Conservation (phyloP, 2,329 filamentous ascomycete species). For the Diaporthe ilicicola region DNA sequence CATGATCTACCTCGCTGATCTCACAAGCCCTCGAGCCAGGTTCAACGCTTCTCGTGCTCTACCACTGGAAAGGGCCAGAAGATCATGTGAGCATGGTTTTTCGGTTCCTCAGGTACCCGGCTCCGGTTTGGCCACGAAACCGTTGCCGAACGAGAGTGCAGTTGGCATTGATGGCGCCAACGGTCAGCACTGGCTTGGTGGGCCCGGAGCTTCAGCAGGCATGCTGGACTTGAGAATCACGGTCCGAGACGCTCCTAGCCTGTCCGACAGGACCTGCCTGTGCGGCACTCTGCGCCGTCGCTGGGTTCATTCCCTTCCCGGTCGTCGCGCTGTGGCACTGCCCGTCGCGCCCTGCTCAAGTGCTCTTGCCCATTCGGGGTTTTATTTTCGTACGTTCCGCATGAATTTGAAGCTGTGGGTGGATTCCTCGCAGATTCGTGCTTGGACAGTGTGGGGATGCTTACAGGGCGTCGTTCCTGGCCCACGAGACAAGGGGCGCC, state of each 20-base stretch:
- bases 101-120: conserved; percentile 17
- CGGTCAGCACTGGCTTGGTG: conserved; percentile 9
- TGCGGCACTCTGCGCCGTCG: background rate
- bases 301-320: background rate
- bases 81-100: background rate
- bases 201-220: background rate
- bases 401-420: conserved; percentile 15
- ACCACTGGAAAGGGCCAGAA: background rate
- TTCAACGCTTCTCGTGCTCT: background rate
- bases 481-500: conserved; percentile 10
- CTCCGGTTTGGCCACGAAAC: conserved; percentile 1
- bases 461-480: conserved; percentile 20
- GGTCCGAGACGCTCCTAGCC: conserved; percentile 21
- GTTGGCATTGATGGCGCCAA: conserved; percentile 2
- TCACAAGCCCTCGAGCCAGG: conserved; percentile 3
- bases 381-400: conserved; percentile 16
- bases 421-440: background rate
- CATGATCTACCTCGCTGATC: conserved; percentile 11
- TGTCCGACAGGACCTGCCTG: background rate
- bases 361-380: background rate
- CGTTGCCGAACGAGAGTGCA: conserved; percentile 3
- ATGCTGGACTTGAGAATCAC: background rate
- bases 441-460: background rate
- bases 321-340: background rate
- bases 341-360: background rate